These are phyloP conservation scores for Colletotrichum higginsianum DNA, from an alignment of 2,329 filamentous ascomycete genomes.

Conservation along the genomic window DNA sequence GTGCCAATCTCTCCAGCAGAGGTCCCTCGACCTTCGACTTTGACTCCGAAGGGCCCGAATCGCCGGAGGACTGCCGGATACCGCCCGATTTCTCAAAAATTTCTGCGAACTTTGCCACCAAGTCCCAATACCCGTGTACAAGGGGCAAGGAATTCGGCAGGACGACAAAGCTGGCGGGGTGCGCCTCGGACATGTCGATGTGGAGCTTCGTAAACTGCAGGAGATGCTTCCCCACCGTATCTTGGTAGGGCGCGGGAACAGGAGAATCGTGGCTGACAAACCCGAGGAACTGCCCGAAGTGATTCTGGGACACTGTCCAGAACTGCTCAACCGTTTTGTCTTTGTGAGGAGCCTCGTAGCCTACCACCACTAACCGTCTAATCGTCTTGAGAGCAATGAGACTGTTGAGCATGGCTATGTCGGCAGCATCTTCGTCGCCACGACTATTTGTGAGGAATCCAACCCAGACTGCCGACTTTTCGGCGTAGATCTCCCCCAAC, in stretches of 20 bases:
- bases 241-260: slow-evolving; percentile 68
- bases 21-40: slow-evolving; percentile 71
- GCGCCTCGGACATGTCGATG: slow-evolving; percentile 83
- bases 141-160: slow-evolving; percentile 85
- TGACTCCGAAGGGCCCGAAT: slow-evolving; percentile 50
- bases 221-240: slow-evolving; percentile 85
- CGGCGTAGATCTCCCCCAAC: slow-evolving; percentile 82
- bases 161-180: slow-evolving; percentile 86
- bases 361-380: slow-evolving; percentile 82
- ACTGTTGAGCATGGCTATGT: slow-evolving; percentile 81
- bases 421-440: slow-evolving; percentile 71
- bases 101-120: slow-evolving; percentile 83
- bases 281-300: slow-evolving; percentile 82
- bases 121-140: slow-evolving; percentile 86
- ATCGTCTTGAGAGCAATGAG: slow-evolving; percentile 84
- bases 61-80: slow-evolving; percentile 62
- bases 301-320: slow-evolving; percentile 83
- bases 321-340: slow-evolving; percentile 82
- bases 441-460: slow-evolving; percentile 70
- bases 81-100: slow-evolving; percentile 76
- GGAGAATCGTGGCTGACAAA: slow-evolving; percentile 72
- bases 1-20: slow-evolving; percentile 82
- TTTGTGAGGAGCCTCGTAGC: slow-evolving; percentile 88
- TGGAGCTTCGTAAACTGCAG: slow-evolving; percentile 94
- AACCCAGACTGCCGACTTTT: slow-evolving; percentile 80